phyloP scores from a whole-genome alignment of 2,329 filamentous ascomycete genomes.

The Ophiostoma piceae region DNA sequence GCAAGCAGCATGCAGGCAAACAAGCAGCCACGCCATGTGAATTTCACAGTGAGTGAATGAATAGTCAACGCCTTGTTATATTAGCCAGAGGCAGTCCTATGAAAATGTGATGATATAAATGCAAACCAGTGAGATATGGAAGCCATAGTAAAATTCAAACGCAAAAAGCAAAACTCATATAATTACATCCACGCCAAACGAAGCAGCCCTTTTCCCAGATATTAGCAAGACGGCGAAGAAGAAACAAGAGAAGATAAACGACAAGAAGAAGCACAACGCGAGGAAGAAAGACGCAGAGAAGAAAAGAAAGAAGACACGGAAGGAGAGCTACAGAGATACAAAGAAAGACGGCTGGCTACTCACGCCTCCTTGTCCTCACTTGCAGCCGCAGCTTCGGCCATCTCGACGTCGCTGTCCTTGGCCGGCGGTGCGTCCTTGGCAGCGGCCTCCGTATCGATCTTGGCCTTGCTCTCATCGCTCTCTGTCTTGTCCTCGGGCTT shows the following conservation, averaged over 20 bases:
- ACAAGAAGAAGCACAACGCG: neutral
- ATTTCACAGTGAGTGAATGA: neutral
- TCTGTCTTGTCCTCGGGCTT: constrained; percentile 13
- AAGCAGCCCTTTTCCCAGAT: neutral
- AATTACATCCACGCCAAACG: neutral
- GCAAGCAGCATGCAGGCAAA: neutral
- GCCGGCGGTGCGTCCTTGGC: constrained; percentile 23
- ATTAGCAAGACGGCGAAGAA: neutral
- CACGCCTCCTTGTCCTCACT: constrained; percentile 28
- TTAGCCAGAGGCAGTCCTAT: neutral
- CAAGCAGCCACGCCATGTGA: neutral
- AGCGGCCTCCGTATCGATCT: neutral
- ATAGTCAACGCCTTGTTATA: neutral
- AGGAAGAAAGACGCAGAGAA: neutral
- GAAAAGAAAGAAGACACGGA: neutral
- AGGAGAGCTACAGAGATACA: neutral
- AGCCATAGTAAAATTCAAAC: too few species aligned
- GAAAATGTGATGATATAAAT: neutral
- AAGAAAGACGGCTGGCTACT: neutral
- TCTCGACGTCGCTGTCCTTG: constrained; percentile 47
- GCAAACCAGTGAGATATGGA: neutral
- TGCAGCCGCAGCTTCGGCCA: constrained; percentile 33
- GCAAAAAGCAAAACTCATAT: neutral
- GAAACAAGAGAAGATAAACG: neutral
- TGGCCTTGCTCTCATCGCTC: neutral